phyloP scores from a whole-genome alignment of 202 grass and related monocot species.

The Setaria italica region DNA sequence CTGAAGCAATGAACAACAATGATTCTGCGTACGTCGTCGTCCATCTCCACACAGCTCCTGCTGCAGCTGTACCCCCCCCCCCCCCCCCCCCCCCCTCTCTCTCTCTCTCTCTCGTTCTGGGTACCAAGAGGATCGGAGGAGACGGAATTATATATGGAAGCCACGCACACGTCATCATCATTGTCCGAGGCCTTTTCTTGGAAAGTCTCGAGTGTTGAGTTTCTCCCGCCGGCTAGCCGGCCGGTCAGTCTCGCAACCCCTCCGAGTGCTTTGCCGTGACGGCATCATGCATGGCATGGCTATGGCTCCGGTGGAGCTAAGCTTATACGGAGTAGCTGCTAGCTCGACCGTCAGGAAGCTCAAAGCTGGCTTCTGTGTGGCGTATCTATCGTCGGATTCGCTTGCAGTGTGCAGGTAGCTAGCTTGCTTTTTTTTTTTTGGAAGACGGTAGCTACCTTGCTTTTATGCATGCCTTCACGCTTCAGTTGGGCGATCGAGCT shows the following conservation, averaged over 20 bases:
- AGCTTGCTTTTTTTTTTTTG: neutral
- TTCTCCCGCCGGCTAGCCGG: neutral
- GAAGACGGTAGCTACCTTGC: neutral
- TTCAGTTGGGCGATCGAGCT: too few relatives aligned
- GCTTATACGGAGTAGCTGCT: too few relatives aligned
- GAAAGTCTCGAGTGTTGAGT: slow-evolving; percentile 41
- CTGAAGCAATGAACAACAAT: slow-evolving; percentile 2
- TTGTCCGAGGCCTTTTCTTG: slow-evolving; percentile 49
- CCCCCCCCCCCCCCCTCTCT: too few relatives aligned
- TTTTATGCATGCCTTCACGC: neutral
- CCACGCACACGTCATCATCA: slow-evolving; percentile 20
- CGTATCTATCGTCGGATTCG: slow-evolving; percentile 30
- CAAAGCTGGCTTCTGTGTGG: neutral
- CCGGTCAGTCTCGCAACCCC: neutral
- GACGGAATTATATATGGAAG: neutral
- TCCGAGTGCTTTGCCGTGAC: neutral
- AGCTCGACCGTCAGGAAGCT: too few relatives aligned
- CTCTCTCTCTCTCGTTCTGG: too few relatives aligned
- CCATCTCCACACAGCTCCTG: neutral
- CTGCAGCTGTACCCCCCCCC: too few relatives aligned
- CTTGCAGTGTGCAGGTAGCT: neutral
- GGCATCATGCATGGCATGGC: neutral
- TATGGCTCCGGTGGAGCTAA: too few relatives aligned
- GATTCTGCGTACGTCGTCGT: neutral
- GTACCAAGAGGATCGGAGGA: too few relatives aligned